Conservation (phyloP, 2,329 filamentous ascomycete species). For the Helicocarpus griseus region DNA sequence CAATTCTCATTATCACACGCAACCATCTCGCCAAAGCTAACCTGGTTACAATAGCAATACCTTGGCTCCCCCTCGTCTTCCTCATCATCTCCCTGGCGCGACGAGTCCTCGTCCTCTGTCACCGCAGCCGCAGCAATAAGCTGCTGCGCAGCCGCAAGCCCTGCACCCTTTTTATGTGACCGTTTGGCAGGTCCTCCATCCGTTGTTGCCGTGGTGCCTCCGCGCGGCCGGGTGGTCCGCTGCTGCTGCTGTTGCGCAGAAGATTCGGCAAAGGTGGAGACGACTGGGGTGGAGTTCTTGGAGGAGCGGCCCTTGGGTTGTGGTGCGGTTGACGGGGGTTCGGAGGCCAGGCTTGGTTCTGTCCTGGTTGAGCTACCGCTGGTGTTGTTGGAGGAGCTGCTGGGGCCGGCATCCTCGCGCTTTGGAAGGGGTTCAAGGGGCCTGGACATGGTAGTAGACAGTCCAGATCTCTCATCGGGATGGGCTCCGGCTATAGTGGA, state of each 20-base stretch:
- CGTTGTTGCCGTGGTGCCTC: constrained; percentile 1
- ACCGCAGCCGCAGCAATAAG: constrained; percentile 16
- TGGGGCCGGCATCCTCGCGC: constrained; percentile 26
- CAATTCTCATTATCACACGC: constrained; percentile 67
- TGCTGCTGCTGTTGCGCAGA: constrained; percentile 12
- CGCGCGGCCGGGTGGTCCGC: constrained; percentile 15
- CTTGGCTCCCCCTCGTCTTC: constrained; percentile 60
- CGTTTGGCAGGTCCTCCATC: constrained; percentile 17
- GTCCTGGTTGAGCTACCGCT: constrained; percentile 1
- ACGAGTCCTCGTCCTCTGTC: constrained; percentile 35
- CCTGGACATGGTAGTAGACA: constrained; percentile 4
- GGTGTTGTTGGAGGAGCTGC: constrained; percentile 12
- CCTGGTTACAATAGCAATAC: constrained; percentile 71
- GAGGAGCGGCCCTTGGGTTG: constrained; percentile 15
- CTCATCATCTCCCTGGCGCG: constrained; percentile 38
- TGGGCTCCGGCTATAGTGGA: constrained; percentile 17
- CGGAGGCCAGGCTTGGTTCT: not conserved
- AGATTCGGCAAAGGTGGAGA: constrained; percentile 19
- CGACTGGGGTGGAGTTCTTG: constrained; percentile 22
- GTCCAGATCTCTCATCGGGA: constrained; percentile 17
- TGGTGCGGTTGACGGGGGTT: constrained; percentile 1
- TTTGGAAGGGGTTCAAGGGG: constrained; percentile 18
- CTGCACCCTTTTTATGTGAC: constrained; percentile 26
- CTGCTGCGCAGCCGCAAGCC: constrained; percentile 9
- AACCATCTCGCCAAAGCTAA: constrained; percentile 78